A percentile compares a stretch with the other conserved stretches of the same genome.
These are phyloP conservation scores for Babesia microti DNA, from an alignment of 169 alveolate genomes.

Conservation along the genomic window DNA sequence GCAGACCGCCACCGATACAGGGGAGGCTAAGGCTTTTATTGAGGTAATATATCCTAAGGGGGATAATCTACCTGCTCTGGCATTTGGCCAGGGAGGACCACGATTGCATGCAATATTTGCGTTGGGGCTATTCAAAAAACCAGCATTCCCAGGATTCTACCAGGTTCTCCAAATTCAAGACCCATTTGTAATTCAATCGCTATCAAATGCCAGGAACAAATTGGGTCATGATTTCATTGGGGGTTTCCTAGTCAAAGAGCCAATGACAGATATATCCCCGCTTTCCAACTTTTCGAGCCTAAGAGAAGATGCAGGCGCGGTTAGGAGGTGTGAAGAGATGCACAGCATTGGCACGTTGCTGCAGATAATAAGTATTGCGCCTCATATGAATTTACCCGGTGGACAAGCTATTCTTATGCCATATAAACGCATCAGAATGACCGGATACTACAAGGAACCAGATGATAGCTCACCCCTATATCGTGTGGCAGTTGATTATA, in stretches of 20 bases:
- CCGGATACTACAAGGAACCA: constrained; percentile 42
- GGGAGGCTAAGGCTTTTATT: too few relatives aligned
- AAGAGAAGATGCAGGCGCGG: constrained; percentile 45
- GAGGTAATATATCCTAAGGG: too few relatives aligned
- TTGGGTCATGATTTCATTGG: constrained; percentile 50
- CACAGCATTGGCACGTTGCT: constrained; percentile 50
- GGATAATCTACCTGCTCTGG: too few relatives aligned
- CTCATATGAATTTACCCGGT: constrained; percentile 45
- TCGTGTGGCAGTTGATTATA: constrained; percentile 38
- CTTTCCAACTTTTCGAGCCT: constrained; percentile 5
- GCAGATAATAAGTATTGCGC: constrained; percentile 50
- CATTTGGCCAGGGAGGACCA: too few relatives aligned
- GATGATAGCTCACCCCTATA: constrained; percentile 23
- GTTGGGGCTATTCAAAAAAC: constrained; percentile 55
- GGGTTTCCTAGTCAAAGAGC: constrained; percentile 40
- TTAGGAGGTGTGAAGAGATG: constrained; percentile 33
- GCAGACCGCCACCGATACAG: neutral
- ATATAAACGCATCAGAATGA: constrained; percentile 47
- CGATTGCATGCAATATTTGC: constrained; percentile 48
- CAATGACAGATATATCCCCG: constrained; percentile 3
- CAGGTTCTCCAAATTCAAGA: constrained; percentile 65
- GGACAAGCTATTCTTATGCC: constrained; percentile 70
- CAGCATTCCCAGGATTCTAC: constrained; percentile 69
- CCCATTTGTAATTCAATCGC: constrained; percentile 40
- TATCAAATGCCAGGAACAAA: constrained; percentile 27